A percentile compares a stretch with the other conserved stretches of the same genome.
These are phyloP conservation scores for Pinus taeda DNA, from an alignment of 75 land plant genomes.

Conservation along the genomic window DNA sequence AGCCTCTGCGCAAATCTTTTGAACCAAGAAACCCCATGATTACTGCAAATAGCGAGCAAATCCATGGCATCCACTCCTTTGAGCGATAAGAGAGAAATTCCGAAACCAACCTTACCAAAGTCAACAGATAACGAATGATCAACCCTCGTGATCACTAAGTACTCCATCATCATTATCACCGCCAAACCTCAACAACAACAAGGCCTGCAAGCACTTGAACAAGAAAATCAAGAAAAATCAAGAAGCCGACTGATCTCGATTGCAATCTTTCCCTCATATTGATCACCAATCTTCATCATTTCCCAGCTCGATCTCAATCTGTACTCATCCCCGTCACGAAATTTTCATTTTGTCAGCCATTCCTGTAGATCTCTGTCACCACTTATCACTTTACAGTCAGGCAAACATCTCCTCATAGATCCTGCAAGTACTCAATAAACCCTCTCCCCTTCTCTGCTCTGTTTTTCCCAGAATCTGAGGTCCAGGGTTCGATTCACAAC, in stretches of 20 bases:
- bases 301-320: neutral
- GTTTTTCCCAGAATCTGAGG: no score
- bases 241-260: neutral
- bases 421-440: no score
- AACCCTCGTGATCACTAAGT: neutral
- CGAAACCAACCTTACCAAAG: conserved; percentile 1
- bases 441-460: no score
- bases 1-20: neutral
- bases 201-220: no score
- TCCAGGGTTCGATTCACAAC: no score
- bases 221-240: no score
- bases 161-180: conserved; percentile 9
- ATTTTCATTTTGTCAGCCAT: no score
- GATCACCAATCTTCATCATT: conserved; percentile 6
- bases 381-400: no score
- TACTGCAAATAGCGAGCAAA: neutral
- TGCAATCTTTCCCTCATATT: conserved; percentile 5
- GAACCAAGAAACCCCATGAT: neutral
- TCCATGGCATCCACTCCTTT: neutral
- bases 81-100: neutral
- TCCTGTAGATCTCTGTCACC: no score
- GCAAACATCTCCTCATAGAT: no score
- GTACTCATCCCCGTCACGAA: neutral
- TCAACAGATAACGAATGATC: conserved; percentile 12
- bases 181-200: conserved; percentile 7